phyloP scores from a whole-genome alignment of 2,329 filamentous ascomycete species.

The Beauveria scarabaeidicola region DNA sequence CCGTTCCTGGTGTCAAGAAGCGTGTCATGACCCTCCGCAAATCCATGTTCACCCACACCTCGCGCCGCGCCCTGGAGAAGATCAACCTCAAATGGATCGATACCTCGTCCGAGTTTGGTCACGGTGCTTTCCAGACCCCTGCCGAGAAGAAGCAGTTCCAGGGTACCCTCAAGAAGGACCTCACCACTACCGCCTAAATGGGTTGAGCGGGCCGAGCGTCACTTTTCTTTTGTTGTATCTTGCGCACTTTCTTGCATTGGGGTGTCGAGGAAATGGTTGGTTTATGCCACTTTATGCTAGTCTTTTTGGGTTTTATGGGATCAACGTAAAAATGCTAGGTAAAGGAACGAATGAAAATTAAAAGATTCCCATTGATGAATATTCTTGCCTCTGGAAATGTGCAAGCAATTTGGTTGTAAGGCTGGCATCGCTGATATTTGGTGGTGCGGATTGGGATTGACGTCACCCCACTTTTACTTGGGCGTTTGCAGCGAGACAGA shows the following conservation, averaged over 20 bases:
- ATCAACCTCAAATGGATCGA: slow-evolving; percentile 99
- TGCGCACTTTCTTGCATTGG: slow-evolving; percentile 36
- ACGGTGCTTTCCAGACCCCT: slow-evolving; percentile 98
- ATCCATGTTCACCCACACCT: slow-evolving; percentile 87
- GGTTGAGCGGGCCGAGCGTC: slow-evolving; percentile 13
- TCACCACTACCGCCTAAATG: slow-evolving; percentile 42
- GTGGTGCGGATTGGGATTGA: slow-evolving; percentile 15
- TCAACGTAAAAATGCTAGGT: slow-evolving; percentile 27
- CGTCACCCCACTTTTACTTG: slow-evolving; percentile 23
- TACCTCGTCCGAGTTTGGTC: slow-evolving; percentile 98
- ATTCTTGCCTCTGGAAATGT: background rate
- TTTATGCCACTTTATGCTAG: slow-evolving; percentile 26
- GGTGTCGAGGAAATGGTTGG: slow-evolving; percentile 45
- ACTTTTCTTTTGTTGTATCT: slow-evolving; percentile 35
- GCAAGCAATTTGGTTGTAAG: no score
- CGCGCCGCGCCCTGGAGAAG: slow-evolving; percentile 94
- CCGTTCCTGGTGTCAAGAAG: slow-evolving; percentile 98
- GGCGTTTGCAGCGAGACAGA: background rate
- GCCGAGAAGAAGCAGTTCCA: slow-evolving; percentile 97
- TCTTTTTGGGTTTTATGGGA: slow-evolving; percentile 27
- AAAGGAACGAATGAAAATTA: slow-evolving; percentile 26
- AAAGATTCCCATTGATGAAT: slow-evolving; percentile 23
- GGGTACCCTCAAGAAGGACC: slow-evolving; percentile 99
- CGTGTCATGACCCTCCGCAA: slow-evolving; percentile 93
- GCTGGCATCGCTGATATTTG: background rate